A percentile compares a stretch with the other conserved stretches of the same genome.
Evolutionary conservation across 2,329 filamentous ascomycete species (phyloP).

Genomic region (Aspergillus quadrilineatus): DNA sequence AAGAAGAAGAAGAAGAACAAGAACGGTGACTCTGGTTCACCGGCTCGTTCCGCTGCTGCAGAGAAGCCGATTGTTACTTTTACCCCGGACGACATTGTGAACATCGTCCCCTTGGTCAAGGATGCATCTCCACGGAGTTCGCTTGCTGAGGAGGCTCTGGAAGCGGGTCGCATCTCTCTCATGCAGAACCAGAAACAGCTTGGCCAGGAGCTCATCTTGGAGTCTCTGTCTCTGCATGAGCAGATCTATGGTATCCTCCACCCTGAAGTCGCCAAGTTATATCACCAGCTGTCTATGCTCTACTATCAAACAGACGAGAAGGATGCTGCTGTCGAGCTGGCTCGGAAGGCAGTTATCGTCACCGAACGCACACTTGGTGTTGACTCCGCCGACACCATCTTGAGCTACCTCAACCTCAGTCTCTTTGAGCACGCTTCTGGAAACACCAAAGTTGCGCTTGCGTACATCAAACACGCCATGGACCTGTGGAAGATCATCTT

Average conservation of each 20-base stretch:
- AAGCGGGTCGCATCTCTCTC: constrained; percentile 94
- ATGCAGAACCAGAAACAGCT: constrained; percentile 93
- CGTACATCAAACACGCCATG: constrained; percentile 87
- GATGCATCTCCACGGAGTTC: constrained; percentile 88
- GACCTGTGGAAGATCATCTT: constrained; percentile 98
- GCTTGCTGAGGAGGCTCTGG: constrained; percentile 90
- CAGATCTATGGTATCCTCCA: constrained; percentile 98
- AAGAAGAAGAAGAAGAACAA: constrained; percentile 65
- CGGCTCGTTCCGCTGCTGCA: constrained; percentile 44
- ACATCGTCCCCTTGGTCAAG: constrained; percentile 92
- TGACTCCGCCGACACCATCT: constrained; percentile 88
- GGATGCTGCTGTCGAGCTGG: constrained; percentile 88
- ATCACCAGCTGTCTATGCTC: constrained; percentile 91
- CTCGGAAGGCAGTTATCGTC: constrained; percentile 94
- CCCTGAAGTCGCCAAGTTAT: constrained; percentile 91
- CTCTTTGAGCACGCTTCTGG: constrained; percentile 90
- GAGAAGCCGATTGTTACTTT: constrained; percentile 63
- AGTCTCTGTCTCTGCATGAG: constrained; percentile 93
- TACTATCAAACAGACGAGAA: constrained; percentile 99
- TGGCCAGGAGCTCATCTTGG: constrained; percentile 91
- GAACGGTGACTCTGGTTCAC: constrained; percentile 51
- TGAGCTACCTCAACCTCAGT: constrained; percentile 93
- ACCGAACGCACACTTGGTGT: constrained; percentile 91
- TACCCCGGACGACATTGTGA: constrained; percentile 78
- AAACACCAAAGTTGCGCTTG: constrained; percentile 82